Percentiles rank a stretch among this genome's conserved stretches.
Evolutionary conservation across 176 grass and related monocot species (phyloP).

Genomic region (Eleusine coracana): DNA sequence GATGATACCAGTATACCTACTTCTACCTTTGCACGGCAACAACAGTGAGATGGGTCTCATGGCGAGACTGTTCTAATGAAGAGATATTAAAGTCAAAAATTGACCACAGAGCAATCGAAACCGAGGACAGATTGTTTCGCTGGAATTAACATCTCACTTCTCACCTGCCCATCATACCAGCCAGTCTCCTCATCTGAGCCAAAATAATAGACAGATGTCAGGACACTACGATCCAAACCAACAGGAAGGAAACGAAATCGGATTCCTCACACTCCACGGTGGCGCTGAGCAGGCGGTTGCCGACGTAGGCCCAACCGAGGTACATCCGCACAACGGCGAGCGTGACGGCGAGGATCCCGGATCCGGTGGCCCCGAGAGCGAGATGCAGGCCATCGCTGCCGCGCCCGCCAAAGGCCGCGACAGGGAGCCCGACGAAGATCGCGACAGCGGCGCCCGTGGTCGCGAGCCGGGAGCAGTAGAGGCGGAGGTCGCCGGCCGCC

Average conservation of each 20-base stretch:
- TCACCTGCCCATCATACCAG: conserved; percentile 97
- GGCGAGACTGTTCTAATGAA: neutral
- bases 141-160: conserved; percentile 49
- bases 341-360: conserved; percentile 79
- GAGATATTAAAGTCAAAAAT: neutral
- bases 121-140: neutral
- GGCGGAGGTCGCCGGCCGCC: conserved; percentile 58
- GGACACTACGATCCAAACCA: neutral
- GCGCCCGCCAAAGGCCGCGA: conserved; percentile 68
- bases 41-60: neutral
- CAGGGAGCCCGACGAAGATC: conserved; percentile 81
- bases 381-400: conserved; percentile 58
- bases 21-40: neutral
- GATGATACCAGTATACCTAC: neutral
- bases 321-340: conserved; percentile 92
- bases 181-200: conserved; percentile 93
- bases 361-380: conserved; percentile 63
- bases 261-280: conserved; percentile 87
- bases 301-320: conserved; percentile 94
- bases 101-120: neutral
- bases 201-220: conserved; percentile 25
- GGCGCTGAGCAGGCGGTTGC: conserved; percentile 91
- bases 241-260: neutral
- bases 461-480: conserved; percentile 76
- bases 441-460: conserved; percentile 61